These are phyloP conservation scores for Macaranga tanarius DNA, from an alignment of 441 rosid genomes.

Conservation along the genomic window DNA sequence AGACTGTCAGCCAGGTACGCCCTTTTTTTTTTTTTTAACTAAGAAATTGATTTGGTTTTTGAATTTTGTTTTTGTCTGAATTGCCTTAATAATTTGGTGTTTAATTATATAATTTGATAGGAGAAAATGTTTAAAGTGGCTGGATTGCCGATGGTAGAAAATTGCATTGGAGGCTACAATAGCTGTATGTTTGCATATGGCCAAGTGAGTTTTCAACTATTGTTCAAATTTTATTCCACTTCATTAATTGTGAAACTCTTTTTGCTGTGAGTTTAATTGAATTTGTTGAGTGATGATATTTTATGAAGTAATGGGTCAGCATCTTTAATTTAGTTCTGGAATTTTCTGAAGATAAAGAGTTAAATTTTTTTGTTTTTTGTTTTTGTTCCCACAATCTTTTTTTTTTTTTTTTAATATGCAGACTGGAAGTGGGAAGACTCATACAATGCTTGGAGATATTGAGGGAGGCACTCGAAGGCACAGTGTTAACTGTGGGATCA, in stretches of 20 bases:
- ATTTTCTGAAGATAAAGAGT: too few relatives aligned
- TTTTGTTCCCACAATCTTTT: too few relatives aligned
- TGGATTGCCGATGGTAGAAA: constrained; percentile 97
- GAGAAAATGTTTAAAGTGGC: constrained; percentile 89
- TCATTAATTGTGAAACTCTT: neutral
- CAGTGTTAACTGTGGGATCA: constrained; percentile 95
- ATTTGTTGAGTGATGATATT: neutral
- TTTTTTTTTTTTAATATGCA: constrained; percentile 17
- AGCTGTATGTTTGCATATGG: constrained; percentile 99
- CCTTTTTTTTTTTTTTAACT: neutral
- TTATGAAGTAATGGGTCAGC: too few relatives aligned
- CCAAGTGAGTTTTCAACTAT: constrained; percentile 54
- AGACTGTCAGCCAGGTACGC: constrained; percentile 77
- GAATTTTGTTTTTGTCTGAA: constrained; percentile 1
- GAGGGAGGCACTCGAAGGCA: constrained; percentile 95
- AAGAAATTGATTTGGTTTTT: neutral
- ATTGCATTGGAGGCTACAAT: constrained; percentile 92
- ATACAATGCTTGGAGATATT: constrained; percentile 99
- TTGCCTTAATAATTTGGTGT: neutral
- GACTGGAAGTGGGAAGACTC: constrained; percentile 99
- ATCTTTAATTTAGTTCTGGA: too few relatives aligned
- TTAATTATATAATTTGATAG: constrained; percentile 37
- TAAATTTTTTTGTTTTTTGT: too few relatives aligned
- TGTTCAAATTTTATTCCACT: neutral
- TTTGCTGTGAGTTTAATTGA: neutral